phyloP scores from a whole-genome alignment of 805 yeast species.

The Kodamaea laetipori region DNA sequence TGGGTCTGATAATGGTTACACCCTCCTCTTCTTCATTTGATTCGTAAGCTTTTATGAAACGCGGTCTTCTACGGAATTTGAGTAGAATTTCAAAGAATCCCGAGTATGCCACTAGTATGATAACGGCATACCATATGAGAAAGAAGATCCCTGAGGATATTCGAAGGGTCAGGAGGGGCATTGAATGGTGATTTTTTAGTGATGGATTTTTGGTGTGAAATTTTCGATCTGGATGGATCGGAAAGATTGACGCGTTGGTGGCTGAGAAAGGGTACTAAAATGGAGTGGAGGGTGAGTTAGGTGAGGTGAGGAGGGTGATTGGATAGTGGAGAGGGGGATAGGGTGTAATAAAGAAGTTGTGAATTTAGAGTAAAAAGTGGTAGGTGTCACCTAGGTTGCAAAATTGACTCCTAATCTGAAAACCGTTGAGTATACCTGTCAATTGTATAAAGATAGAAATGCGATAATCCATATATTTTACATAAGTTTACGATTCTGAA shows the following conservation, averaged over 20 bases:
- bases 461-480: too few relatives aligned
- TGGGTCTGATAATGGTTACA: conserved; percentile 78
- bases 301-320: too few relatives aligned
- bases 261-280: too few relatives aligned
- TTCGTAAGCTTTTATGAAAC: not conserved
- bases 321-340: too few relatives aligned
- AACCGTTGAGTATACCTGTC: too few relatives aligned
- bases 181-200: not conserved
- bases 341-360: too few relatives aligned
- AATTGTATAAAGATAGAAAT: too few relatives aligned
- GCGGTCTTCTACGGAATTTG: conserved; percentile 30
- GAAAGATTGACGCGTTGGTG: not conserved
- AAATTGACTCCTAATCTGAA: too few relatives aligned
- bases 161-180: conserved; percentile 8
- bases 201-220: not conserved
- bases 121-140: conserved; percentile 43
- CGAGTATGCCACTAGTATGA: conserved; percentile 36
- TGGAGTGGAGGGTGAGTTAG: too few relatives aligned
- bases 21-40: conserved; percentile 27
- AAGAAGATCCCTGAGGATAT: conserved; percentile 17
- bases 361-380: too few relatives aligned
- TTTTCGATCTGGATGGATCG: not conserved
- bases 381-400: too few relatives aligned
- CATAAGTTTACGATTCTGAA: too few relatives aligned
- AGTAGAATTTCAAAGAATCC: conserved; percentile 43